Base-by-base conservation (phyloP, 768 basidiomycete species). In the Megacollybia marginata region DNA sequence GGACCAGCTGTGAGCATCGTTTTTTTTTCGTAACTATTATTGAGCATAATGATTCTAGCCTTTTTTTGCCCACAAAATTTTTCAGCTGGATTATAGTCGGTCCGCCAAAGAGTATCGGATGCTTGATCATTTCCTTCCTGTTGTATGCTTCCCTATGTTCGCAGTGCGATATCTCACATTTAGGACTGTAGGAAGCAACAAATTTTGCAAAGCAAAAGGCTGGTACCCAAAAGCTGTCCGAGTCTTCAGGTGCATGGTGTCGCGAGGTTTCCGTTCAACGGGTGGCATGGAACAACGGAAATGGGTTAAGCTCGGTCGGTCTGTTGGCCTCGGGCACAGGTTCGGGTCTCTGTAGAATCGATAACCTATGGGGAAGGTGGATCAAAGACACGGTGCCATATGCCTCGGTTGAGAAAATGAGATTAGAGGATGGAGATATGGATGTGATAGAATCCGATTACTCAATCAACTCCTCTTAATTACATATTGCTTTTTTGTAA, bases 1-100 rank as follows among this genome's bases (percentile, higher is more conserved):
- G 40, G 10, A 5, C 33, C 36, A 36, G n/a, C n/a, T n/a, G n/a
- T n/a, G n/a, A n/a, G n/a, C n/a, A n/a, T n/a, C n/a, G n/a, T n/a
- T n/a, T n/a, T 9, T 16, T 47, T 35, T 20, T 11, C 50, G 55
- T 33, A 40, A 16, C 48, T 45, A 18, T 9, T 16, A 38, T 45
- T n/a, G n/a, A n/a, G 32, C 8, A 18, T 48, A 18, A 7, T 4
- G 5, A 16, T n/a, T 48, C 6, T 53, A 90, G 85, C 85, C 88
- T 0, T 85, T 88, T 58, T 80, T 91, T 54, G 72, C 82, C 13
- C 84, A 89, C 62, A 83, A 80, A 63, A 73, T 95, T 15, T 96
- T 81, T 58, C 88, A 89, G 59, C 74, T 98, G 47, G 95, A 98
- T 65, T 92, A 89, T 58, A 92, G 82, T 56, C 81, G 85, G 36